These are phyloP conservation scores for Trichoderma gamsii DNA, from an alignment of 495 filamentous ascomycete species.

Conservation along the genomic window DNA sequence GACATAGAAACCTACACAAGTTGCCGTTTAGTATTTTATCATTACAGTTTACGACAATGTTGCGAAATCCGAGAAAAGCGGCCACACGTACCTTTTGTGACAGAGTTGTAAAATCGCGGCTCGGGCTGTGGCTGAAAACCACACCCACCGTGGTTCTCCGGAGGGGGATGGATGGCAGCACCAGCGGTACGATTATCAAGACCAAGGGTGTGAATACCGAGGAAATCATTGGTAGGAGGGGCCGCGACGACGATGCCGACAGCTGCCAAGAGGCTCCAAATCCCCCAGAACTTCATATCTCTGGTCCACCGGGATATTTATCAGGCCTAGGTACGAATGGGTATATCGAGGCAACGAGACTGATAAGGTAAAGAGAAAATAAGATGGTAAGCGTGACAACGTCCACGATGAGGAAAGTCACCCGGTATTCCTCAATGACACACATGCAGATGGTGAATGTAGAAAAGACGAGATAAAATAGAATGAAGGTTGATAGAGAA, in stretches of 20 bases:
- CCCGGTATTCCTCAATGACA: too few relatives aligned
- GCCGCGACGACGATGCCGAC: background rate
- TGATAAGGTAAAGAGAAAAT: too few relatives aligned
- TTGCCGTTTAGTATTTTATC: too few relatives aligned
- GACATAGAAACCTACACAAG: conserved; percentile 29
- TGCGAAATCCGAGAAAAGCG: background rate
- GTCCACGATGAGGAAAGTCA: too few relatives aligned
- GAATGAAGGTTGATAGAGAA: too few relatives aligned
- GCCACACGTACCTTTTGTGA: background rate
- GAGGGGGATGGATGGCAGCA: background rate
- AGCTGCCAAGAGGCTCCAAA: background rate
- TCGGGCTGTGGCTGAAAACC: background rate
- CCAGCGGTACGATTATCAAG: too few relatives aligned
- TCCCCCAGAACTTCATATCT: background rate
- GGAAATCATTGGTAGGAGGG: background rate
- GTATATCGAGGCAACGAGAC: background rate
- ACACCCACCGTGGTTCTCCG: background rate
- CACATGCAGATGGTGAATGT: too few relatives aligned
- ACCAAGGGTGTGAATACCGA: background rate
- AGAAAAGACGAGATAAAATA: too few relatives aligned
- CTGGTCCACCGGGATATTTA: background rate
- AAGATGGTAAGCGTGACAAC: too few relatives aligned
- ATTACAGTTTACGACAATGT: conserved; percentile 43
- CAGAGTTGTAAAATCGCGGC: background rate
- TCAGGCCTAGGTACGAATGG: background rate